phyloP scores from a whole-genome alignment of 2,329 filamentous ascomycete species.

The Cercospora beticola region DNA sequence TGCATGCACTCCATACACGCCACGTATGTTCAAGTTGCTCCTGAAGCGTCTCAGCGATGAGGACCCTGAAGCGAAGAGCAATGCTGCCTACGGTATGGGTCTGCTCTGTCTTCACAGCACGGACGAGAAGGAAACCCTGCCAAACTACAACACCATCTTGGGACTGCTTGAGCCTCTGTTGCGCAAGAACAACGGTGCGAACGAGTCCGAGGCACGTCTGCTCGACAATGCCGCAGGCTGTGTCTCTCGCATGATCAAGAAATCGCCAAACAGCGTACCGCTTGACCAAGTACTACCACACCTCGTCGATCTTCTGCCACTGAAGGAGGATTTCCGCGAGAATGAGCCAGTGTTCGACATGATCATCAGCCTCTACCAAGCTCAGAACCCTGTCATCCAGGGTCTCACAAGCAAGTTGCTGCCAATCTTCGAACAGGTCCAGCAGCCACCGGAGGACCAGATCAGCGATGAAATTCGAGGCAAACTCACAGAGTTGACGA shows the following conservation, averaged over 20 bases:
- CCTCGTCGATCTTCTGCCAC: conserved; percentile 74
- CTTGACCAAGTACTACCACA: conserved; percentile 78
- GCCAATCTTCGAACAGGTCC: conserved; percentile 70
- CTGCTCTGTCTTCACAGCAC: conserved; percentile 79
- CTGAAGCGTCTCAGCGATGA: conserved; percentile 85
- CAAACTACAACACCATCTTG: conserved; percentile 75
- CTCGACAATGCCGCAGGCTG: conserved; percentile 93
- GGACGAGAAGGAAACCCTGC: conserved; percentile 69
- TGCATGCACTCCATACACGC: conserved; percentile 78
- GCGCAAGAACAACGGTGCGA: conserved; percentile 40
- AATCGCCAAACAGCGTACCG: conserved; percentile 79
- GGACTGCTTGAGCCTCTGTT: conserved; percentile 83
- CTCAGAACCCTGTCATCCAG: conserved; percentile 67
- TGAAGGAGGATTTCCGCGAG: conserved; percentile 94
- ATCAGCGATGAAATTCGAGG: conserved; percentile 69
- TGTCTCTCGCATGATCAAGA: conserved; percentile 86
- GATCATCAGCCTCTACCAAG: conserved; percentile 80
- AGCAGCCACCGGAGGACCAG: conserved; percentile 71
- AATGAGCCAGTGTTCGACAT: conserved; percentile 91
- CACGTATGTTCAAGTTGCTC: conserved; percentile 72
- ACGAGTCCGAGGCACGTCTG: conserved; percentile 72
- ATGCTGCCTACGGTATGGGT: conserved; percentile 88
- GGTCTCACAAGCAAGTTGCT: conserved; percentile 68
- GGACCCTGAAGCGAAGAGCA: conserved; percentile 89
- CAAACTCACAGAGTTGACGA: conserved; percentile 64